Conservation (phyloP, 1,139 yeast genomes). For the Pichia kudriavzevii region DNA sequence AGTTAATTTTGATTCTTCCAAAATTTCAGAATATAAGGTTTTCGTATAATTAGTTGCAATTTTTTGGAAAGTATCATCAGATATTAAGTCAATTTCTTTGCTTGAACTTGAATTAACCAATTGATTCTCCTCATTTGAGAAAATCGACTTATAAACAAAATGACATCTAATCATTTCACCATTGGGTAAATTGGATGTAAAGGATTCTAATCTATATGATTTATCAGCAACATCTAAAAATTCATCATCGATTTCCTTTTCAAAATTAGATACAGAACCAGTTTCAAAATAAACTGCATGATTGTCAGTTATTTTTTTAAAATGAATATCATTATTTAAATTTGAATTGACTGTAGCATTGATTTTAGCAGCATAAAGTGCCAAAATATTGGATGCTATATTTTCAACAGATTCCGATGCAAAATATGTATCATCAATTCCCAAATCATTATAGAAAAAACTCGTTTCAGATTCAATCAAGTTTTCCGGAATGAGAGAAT, state of each 20-base stretch:
- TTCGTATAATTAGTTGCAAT: slow-evolving; percentile 80
- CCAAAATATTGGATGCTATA: slow-evolving; percentile 76
- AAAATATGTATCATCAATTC: slow-evolving; percentile 88
- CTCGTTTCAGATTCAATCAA: slow-evolving; percentile 78
- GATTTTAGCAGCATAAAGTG: slow-evolving; percentile 86
- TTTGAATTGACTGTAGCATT: slow-evolving; percentile 65
- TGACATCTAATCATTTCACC: slow-evolving; percentile 45
- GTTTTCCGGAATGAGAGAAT: slow-evolving; percentile 84
- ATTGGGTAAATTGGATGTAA: slow-evolving; percentile 53
- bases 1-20: slow-evolving; percentile 60
- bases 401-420: slow-evolving; percentile 77
- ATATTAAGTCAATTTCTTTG: slow-evolving; percentile 53
- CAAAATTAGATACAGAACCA: slow-evolving; percentile 33
- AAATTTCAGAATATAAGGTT: slow-evolving; percentile 63
- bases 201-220: slow-evolving; percentile 74
- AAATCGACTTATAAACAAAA: slow-evolving; percentile 78
- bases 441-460: slow-evolving; percentile 85
- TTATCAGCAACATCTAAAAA: slow-evolving; percentile 53
- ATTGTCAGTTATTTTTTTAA: slow-evolving; percentile 68
- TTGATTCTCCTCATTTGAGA: slow-evolving; percentile 30
- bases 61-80: slow-evolving; percentile 72
- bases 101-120: slow-evolving; percentile 23
- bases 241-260: slow-evolving; percentile 69
- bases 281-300: slow-evolving; percentile 89
- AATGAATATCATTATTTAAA: slow-evolving; percentile 50